Base-by-base conservation (phyloP, 352 stramenopile genomes). In the Globisporangium nagaii region DNA sequence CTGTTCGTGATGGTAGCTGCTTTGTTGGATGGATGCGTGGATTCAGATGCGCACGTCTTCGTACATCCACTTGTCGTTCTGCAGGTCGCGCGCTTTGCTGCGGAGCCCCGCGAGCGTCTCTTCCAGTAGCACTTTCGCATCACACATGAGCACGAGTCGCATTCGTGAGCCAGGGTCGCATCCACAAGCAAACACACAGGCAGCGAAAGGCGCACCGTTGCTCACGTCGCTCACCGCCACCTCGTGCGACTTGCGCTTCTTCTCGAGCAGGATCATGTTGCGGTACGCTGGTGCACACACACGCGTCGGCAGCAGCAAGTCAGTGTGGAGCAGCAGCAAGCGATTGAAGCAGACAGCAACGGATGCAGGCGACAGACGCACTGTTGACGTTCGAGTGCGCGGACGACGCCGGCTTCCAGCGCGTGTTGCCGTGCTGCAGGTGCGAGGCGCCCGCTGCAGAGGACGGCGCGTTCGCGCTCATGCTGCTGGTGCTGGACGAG, bases 11-110 rank as follows among this genome's bases (percentile, higher is more conserved):
- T 52, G 45, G 5, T 35, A n/a, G 34, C 35, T 25, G 34, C 22
- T 17, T 4, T 15, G 25, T 22, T 47, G 17, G 19, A 2, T 36
- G 25, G 10, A 46, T 8, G 8, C 17, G 13, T 45, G 35, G 12
- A 1, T 30, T 71, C 63, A 86, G 39, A 86, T 65, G 40, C 74
- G 64, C 17, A 84, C 66, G 37, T 88, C 75, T 36, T 88, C 66
- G 53, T 85, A 88, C 69, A 87, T 86, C 80, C 80, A 90, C 53
- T 79, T 75, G 70, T 90, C 75, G 24, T 84, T 66, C 53, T 88
- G 72, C 37, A 90, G 65, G 37, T 78, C 62, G 30, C 67, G 59
- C 11, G 75, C 73, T 37, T 85, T 88, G 46, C 65, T 39, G 8
- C 78, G 75, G 36, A 90, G 53, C 8, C 19, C 53, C n/a, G 61